Percentiles rank a stretch among this genome's conserved stretches.
phyloP scores from a whole-genome alignment of 352 stramenopile genomes.

The Halophytophthora polymorphica region DNA sequence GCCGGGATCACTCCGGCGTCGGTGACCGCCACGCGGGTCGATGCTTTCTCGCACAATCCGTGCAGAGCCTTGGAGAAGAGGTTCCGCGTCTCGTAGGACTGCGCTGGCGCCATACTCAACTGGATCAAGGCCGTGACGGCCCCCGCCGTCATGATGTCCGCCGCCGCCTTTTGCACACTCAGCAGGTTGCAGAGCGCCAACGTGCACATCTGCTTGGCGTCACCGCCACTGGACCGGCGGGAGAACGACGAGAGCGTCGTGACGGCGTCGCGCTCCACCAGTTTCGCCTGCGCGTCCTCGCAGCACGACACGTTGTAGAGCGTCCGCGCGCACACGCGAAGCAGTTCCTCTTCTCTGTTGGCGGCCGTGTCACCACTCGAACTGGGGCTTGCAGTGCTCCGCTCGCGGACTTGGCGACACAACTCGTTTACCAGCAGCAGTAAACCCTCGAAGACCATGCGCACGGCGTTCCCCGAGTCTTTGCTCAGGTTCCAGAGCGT shows the following conservation, averaged over 20 bases:
- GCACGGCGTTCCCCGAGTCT: constrained; percentile 52
- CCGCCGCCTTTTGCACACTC: constrained; percentile 65
- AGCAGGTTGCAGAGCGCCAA: constrained; percentile 76
- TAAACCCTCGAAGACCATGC: constrained; percentile 77
- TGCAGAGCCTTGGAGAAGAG: constrained; percentile 69
- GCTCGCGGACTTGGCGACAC: constrained; percentile 23
- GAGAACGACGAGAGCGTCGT: constrained; percentile 51
- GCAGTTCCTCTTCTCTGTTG: constrained; percentile 20
- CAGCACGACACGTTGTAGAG: constrained; percentile 75
- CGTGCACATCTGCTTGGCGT: constrained; percentile 77
- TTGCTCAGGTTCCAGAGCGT: constrained; percentile 75
- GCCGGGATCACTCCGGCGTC: constrained; percentile 54
- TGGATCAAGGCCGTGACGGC: constrained; percentile 64
- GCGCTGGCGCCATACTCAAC: constrained; percentile 45
- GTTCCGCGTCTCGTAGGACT: constrained; percentile 46
- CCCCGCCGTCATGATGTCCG: constrained; percentile 64
- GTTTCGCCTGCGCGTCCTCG: constrained; percentile 58
- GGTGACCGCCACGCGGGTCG: constrained; percentile 45
- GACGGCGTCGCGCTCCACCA: constrained; percentile 69
- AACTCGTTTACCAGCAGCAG: constrained; percentile 61
- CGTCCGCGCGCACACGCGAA: constrained; percentile 49
- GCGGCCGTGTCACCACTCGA: background rate
- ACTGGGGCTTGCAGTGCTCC: background rate
- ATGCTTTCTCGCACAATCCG: constrained; percentile 54
- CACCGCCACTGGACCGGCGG: constrained; percentile 19